A percentile compares a stretch with the other conserved stretches of the same genome.
These are phyloP conservation scores for Xanthoconium separans DNA, from an alignment of 1,284 basidiomycete species.

Conservation along the genomic window DNA sequence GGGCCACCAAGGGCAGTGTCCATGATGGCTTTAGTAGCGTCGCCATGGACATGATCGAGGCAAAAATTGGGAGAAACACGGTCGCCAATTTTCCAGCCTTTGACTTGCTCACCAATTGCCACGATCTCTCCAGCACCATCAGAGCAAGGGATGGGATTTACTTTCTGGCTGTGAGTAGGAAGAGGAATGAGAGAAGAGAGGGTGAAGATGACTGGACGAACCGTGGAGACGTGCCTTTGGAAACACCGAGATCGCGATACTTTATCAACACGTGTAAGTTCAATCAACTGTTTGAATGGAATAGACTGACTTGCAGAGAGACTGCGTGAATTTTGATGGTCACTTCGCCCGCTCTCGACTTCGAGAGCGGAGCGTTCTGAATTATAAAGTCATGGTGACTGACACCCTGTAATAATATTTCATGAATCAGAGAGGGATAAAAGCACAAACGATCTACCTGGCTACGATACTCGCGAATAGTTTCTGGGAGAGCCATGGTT, in stretches of 20 bases:
- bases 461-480: constrained; percentile 35
- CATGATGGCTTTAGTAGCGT: constrained; percentile 33
- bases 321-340: constrained; percentile 52
- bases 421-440: not conserved
- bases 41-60: constrained; percentile 42
- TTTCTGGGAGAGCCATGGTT: constrained; percentile 30
- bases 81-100: constrained; percentile 51
- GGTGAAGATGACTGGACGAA: constrained; percentile 1
- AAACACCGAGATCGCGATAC: constrained; percentile 45
- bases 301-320: constrained; percentile 40
- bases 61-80: constrained; percentile 51
- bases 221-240: constrained; percentile 35
- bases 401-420: constrained; percentile 10
- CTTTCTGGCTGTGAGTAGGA: constrained; percentile 12
- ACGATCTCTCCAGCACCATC: constrained; percentile 65
- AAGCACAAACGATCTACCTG: constrained; percentile 15
- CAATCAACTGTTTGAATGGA: not conserved
- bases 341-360: constrained; percentile 41
- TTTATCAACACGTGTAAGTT: constrained; percentile 14
- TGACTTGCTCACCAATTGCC: constrained; percentile 52
- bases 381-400: constrained; percentile 35
- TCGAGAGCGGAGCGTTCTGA: constrained; percentile 29
- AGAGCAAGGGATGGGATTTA: constrained; percentile 51
- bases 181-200: not conserved
- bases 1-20: constrained; percentile 45